phyloP scores from a whole-genome alignment of 2,329 filamentous ascomycete genomes.

The Salinomyces thailandicus region DNA sequence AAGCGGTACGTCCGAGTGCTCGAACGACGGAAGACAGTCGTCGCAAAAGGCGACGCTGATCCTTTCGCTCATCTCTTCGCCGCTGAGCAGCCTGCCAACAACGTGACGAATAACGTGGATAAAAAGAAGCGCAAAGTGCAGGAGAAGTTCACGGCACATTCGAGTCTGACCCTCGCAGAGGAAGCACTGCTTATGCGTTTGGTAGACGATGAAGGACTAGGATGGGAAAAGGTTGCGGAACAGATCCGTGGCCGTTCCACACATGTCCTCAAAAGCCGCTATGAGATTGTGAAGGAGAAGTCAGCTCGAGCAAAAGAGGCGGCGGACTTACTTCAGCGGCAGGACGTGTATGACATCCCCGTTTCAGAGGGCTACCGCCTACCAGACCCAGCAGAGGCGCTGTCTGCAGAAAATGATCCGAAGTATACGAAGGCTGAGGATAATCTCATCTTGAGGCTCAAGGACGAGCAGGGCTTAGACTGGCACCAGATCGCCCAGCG shows the following conservation, averaged over 20 bases:
- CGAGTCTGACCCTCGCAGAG: constrained; percentile 1
- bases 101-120: background rate
- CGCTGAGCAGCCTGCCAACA: background rate
- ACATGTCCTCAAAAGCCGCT: background rate
- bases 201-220: constrained; percentile 27
- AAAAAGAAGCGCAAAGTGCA: constrained; percentile 4
- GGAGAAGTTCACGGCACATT: constrained; percentile 13
- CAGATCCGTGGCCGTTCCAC: constrained; percentile 1
- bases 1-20: constrained; percentile 12
- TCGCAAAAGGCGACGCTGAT: constrained; percentile 3
- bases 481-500: constrained; percentile 25
- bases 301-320: background rate
- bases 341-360: constrained; percentile 3
- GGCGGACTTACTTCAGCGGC: background rate
- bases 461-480: constrained; percentile 7
- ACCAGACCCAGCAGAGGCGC: background rate
- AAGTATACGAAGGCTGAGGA: constrained; percentile 9
- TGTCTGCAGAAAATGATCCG: background rate
- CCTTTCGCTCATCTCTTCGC: constrained; percentile 6
- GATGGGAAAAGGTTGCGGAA: constrained; percentile 25
- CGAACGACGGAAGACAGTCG: constrained; percentile 4
- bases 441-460: constrained; percentile 28
- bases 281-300: constrained; percentile 1
- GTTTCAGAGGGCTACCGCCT: background rate
- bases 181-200: constrained; percentile 24